phyloP scores from a whole-genome alignment of 164 flowering plant genomes.

The Amborella trichopoda region DNA sequence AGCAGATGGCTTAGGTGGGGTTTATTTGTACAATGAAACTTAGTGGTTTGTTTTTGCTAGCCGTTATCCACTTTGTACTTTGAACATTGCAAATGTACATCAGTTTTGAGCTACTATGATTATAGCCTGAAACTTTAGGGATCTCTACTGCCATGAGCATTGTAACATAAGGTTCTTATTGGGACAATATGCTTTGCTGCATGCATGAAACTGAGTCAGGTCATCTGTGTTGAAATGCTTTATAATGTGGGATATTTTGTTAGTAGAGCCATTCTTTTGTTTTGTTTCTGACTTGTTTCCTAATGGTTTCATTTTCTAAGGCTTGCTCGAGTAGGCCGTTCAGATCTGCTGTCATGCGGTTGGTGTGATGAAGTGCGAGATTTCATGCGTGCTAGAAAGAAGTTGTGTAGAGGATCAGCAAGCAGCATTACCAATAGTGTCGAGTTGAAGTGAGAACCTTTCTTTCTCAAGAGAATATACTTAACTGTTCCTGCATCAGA shows the following conservation, averaged over 20 bases:
- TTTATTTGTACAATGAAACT: too few relatives aligned
- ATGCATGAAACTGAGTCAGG: not conserved
- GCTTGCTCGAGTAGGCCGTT: conserved; percentile 44
- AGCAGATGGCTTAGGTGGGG: too few relatives aligned
- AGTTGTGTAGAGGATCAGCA: conserved; percentile 20
- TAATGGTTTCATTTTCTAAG: conserved; percentile 21
- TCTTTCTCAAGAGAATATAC: not conserved
- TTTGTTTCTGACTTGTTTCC: not conserved
- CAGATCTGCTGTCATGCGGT: conserved; percentile 45
- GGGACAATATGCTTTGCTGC: not conserved
- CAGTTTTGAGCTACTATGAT: too few relatives aligned
- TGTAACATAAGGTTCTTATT: not conserved
- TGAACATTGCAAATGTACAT: too few relatives aligned
- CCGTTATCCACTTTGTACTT: too few relatives aligned
- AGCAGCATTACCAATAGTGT: conserved; percentile 11
- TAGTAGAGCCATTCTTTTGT: not conserved
- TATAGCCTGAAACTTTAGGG: too few relatives aligned
- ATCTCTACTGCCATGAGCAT: not conserved
- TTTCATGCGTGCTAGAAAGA: conserved; percentile 56
- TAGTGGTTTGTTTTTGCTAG: too few relatives aligned
- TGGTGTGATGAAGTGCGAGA: conserved; percentile 56
- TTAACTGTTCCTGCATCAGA: not conserved
- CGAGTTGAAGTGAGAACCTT: conserved; percentile 45
- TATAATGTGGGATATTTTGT: not conserved
- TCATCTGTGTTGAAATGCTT: not conserved